phyloP scores from a whole-genome alignment of 345 rosid species.

The Acer campestre region DNA sequence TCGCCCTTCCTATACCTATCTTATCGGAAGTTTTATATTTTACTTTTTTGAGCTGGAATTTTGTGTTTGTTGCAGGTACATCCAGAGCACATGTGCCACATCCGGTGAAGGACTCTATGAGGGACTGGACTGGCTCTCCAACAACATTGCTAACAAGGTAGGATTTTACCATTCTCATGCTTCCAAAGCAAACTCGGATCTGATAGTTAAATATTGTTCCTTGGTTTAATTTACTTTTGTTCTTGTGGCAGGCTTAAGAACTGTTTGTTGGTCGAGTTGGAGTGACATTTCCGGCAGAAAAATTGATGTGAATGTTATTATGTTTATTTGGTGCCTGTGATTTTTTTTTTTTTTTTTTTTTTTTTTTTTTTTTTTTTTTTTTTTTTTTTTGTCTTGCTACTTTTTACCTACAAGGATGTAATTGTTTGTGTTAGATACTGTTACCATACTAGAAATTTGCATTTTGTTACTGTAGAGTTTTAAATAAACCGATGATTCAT shows the following conservation, averaged over 20 bases:
- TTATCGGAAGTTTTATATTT: not conserved
- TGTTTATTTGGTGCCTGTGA: slow-evolving; percentile 13
- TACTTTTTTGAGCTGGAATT: not conserved
- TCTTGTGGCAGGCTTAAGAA: slow-evolving; percentile 28
- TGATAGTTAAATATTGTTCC: not conserved
- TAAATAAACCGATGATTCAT: slow-evolving; percentile 26
- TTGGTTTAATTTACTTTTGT: not conserved
- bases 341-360: slow-evolving; percentile 28
- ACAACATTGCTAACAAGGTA: slow-evolving; percentile 75
- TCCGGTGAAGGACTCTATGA: slow-evolving; percentile 82
- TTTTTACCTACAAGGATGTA: slow-evolving; percentile 22
- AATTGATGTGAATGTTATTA: slow-evolving; percentile 5
- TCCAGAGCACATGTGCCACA: slow-evolving; percentile 82
- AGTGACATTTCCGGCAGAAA: slow-evolving; percentile 1
- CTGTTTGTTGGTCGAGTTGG: not conserved
- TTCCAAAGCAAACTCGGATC: not conserved
- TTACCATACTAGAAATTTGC: slow-evolving; percentile 23
- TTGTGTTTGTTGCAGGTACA: slow-evolving; percentile 53
- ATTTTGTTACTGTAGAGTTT: slow-evolving; percentile 32
- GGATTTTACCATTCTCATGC: not conserved
- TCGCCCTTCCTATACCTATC: no score
- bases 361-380: slow-evolving; percentile 23
- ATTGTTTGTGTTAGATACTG: slow-evolving; percentile 28
- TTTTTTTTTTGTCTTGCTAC: slow-evolving; percentile 21
- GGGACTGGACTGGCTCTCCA: slow-evolving; percentile 86